Conservation (phyloP, 2,329 filamentous ascomycete species). For the Cladosporium phlei region DNA sequence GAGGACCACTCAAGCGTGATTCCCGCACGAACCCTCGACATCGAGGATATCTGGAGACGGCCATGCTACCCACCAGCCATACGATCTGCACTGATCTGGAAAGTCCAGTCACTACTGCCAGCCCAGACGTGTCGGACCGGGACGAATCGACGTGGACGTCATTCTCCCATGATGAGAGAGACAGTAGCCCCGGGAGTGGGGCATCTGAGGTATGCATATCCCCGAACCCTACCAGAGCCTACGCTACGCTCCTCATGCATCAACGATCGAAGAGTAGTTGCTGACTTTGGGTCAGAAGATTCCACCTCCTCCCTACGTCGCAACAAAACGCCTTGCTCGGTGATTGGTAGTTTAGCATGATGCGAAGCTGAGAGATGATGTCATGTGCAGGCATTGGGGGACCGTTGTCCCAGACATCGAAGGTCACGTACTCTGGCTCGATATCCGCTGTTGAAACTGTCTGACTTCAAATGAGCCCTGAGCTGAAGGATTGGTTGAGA, state of each 20-base stretch:
- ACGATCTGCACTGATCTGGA: background rate
- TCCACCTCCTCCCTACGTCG: background rate
- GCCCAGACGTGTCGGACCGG: background rate
- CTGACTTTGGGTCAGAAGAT: background rate
- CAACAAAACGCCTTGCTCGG: background rate
- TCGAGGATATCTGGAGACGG: background rate
- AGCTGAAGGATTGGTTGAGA: too few relatives aligned
- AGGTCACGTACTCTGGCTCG: too few relatives aligned
- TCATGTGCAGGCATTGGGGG: too few relatives aligned
- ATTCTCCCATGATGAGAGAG: background rate
- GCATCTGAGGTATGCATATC: background rate
- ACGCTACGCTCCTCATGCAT: background rate
- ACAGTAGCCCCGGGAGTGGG: background rate
- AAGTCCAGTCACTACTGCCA: background rate
- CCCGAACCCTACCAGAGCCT: background rate
- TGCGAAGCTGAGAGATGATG: too few relatives aligned
- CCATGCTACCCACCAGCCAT: background rate
- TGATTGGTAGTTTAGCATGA: background rate
- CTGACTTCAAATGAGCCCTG: too few relatives aligned
- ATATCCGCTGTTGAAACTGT: too few relatives aligned
- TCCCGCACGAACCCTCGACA: background rate
- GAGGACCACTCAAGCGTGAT: background rate
- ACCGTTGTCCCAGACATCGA: too few relatives aligned
- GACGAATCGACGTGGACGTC: background rate
- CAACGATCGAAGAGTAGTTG: background rate